Percentiles rank a stretch among this genome's conserved stretches.
phyloP scores from a whole-genome alignment of 805 yeast species.

The Ogataea henricii region DNA sequence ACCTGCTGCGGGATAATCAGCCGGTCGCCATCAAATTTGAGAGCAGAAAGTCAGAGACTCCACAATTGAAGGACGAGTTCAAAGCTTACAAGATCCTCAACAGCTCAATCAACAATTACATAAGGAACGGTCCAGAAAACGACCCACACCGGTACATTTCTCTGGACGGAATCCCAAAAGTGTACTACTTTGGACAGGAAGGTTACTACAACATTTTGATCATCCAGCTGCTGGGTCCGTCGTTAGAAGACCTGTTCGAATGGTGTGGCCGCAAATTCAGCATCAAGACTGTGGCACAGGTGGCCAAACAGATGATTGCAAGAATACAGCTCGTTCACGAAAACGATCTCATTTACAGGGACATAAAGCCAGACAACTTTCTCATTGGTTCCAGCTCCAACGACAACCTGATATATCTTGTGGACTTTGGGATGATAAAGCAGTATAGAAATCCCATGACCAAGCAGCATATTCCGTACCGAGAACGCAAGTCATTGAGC shows the following conservation, averaged over 20 bases:
- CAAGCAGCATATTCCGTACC: slow-evolving; percentile 78
- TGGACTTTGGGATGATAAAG: slow-evolving; percentile 87
- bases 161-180: slow-evolving; percentile 72
- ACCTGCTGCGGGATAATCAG: slow-evolving; percentile 57
- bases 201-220: slow-evolving; percentile 78
- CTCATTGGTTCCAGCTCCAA: slow-evolving; percentile 63
- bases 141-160: slow-evolving; percentile 30
- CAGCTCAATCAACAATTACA: slow-evolving; percentile 44
- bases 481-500: slow-evolving; percentile 76
- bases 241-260: slow-evolving; percentile 79
- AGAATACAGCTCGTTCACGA: slow-evolving; percentile 74
- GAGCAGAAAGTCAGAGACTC: slow-evolving; percentile 79
- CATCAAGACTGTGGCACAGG: slow-evolving; percentile 69
- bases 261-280: slow-evolving; percentile 83
- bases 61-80: slow-evolving; percentile 80
- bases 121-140: slow-evolving; percentile 29
- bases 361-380: slow-evolving; percentile 83
- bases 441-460: slow-evolving; percentile 81
- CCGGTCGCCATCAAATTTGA: slow-evolving; percentile 82
- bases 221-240: slow-evolving; percentile 80
- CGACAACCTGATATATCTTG: slow-evolving; percentile 64
- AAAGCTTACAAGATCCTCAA: slow-evolving; percentile 73
- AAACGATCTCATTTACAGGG: slow-evolving; percentile 75
- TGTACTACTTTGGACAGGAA: slow-evolving; percentile 83
- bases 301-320: slow-evolving; percentile 77